phyloP scores from a whole-genome alignment of 2,329 filamentous ascomycete genomes.

The Scleromitrula shiraiana region DNA sequence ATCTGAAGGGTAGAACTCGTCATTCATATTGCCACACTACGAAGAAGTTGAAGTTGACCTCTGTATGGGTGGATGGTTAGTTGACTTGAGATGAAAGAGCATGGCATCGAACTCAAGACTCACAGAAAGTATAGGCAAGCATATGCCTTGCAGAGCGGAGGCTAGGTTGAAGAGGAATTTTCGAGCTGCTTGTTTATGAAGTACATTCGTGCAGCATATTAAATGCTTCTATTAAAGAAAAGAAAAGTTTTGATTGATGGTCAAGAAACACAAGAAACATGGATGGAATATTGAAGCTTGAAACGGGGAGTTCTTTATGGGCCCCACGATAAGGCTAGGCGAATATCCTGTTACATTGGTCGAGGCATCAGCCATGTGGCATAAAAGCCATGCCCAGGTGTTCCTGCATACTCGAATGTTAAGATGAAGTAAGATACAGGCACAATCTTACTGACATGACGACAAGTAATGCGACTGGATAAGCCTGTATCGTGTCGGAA shows the following conservation, averaged over 20 bases:
- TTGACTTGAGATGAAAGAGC: neutral
- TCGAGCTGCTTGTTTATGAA: neutral
- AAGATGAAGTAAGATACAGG: slow-evolving; percentile 2
- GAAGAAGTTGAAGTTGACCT: neutral
- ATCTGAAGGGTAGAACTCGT: neutral
- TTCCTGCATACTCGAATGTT: slow-evolving; percentile 1
- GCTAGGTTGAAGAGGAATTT: no score
- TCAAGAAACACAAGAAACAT: neutral
- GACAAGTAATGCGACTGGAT: slow-evolving; percentile 3
- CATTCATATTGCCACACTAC: neutral
- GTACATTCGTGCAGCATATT: neutral
- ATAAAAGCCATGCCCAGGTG: neutral
- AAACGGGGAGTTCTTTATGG: neutral
- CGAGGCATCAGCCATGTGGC: slow-evolving; percentile 1
- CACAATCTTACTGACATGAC: slow-evolving; percentile 2
- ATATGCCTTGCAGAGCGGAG: no score
- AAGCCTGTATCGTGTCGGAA: neutral
- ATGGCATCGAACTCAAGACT: no score
- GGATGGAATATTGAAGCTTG: neutral
- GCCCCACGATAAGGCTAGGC: neutral
- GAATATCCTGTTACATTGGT: neutral
- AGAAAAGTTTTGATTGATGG: neutral
- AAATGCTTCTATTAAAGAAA: neutral
- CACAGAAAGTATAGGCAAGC: no score
- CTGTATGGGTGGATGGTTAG: no score